Evolutionary conservation across 225 moss, liverwort and hornwort genomes (phyloP).

Genomic region (Lunularia cruciata): DNA sequence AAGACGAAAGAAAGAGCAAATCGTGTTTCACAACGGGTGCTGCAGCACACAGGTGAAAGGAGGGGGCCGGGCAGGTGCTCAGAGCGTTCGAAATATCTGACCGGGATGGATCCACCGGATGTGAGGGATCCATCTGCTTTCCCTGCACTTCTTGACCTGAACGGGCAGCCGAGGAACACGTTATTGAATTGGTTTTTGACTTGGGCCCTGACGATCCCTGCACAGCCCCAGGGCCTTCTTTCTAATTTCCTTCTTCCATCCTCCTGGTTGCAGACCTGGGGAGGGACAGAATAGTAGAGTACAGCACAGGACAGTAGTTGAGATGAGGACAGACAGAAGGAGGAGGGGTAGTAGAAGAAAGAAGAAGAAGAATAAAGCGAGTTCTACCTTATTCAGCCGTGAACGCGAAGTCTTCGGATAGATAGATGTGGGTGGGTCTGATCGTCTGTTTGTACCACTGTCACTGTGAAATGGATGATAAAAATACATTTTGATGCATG

Average conservation of each 20-base stretch:
- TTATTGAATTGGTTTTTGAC: conserved; percentile 2
- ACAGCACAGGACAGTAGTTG: background rate
- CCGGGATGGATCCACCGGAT: background rate
- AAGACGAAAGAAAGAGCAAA: too few relatives aligned
- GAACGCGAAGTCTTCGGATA: too few relatives aligned
- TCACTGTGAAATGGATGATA: background rate
- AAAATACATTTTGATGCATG: background rate
- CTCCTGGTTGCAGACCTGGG: too few relatives aligned
- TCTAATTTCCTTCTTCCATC: background rate
- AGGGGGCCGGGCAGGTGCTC: too few relatives aligned
- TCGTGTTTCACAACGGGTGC: too few relatives aligned
- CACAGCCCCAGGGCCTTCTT: too few relatives aligned
- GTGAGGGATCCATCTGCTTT: background rate
- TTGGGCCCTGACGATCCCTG: background rate
- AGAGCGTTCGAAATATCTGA: too few relatives aligned
- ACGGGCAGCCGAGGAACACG: background rate
- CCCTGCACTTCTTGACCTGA: background rate
- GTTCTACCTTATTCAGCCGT: background rate
- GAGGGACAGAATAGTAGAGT: too few relatives aligned
- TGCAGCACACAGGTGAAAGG: too few relatives aligned
- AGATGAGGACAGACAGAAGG: background rate
- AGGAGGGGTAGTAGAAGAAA: background rate
- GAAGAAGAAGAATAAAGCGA: too few relatives aligned
- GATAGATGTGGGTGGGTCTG: background rate
- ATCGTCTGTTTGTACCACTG: background rate